Conservation (phyloP, 768 basidiomycete species). For the Daedaleopsis nitida region DNA sequence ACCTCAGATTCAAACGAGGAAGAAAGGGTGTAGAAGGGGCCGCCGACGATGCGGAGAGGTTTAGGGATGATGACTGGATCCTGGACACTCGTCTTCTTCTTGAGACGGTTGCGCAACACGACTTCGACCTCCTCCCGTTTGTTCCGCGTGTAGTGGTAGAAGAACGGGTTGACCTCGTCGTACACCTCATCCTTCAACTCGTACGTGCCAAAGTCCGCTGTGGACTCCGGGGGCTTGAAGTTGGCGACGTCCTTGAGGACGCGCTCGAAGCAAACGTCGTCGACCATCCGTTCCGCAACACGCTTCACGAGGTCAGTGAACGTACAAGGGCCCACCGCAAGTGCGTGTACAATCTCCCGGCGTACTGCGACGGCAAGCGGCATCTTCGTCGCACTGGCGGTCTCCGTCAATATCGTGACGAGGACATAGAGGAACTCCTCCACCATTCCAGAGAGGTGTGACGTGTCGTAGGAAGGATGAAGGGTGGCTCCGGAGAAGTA, state of each 20-base stretch:
- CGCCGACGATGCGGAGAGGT: constrained; percentile 59
- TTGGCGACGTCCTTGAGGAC: constrained; percentile 78
- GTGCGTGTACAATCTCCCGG: constrained; percentile 86
- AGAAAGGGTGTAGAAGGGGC: constrained; percentile 70
- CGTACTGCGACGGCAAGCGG: constrained; percentile 64
- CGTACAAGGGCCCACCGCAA: constrained; percentile 84
- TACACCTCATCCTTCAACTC: constrained; percentile 82
- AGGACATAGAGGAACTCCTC: constrained; percentile 90
- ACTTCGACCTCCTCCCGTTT: constrained; percentile 89
- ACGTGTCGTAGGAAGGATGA: constrained; percentile 63
- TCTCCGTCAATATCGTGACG: constrained; percentile 85
- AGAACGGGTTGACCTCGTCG: constrained; percentile 93
- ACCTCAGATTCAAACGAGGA: constrained; percentile 68
- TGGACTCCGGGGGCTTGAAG: constrained; percentile 80
- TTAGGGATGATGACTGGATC: constrained; percentile 80
- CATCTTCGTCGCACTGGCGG: constrained; percentile 70
- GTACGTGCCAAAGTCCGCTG: constrained; percentile 82
- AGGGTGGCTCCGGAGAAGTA: constrained; percentile 75
- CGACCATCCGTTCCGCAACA: constrained; percentile 86
- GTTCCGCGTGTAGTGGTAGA: constrained; percentile 94
- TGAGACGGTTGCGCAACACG: constrained; percentile 64
- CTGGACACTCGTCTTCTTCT: constrained; percentile 59
- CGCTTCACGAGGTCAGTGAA: constrained; percentile 92
- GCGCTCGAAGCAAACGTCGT: constrained; percentile 79
- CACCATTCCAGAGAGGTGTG: constrained; percentile 80